Conservation (phyloP, 495 filamentous ascomycete species). For the Daldinia bambusicola region DNA sequence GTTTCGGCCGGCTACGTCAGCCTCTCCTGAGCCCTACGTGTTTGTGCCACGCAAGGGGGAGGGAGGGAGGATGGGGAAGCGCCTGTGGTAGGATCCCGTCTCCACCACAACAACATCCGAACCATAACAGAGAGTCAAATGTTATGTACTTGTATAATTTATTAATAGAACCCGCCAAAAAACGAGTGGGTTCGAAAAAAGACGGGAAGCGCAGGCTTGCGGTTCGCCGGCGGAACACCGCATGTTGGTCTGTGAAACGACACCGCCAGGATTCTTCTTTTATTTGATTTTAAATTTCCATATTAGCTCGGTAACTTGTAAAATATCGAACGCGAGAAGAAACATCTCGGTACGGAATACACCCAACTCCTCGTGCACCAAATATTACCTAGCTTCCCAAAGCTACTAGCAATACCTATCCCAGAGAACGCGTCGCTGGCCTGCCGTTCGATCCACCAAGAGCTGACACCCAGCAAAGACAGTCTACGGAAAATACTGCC, state of each 20-base stretch:
- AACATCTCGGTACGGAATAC: background rate
- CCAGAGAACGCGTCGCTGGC: background rate
- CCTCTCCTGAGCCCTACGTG: background rate
- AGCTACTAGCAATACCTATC: background rate
- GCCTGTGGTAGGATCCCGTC: background rate
- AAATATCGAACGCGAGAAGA: background rate
- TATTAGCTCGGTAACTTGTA: background rate
- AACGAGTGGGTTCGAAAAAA: background rate
- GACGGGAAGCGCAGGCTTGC: background rate
- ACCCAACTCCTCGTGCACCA: background rate
- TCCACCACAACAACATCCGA: background rate
- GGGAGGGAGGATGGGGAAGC: background rate
- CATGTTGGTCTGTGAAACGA: background rate
- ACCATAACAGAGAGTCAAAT: background rate
- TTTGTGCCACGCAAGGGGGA: constrained; percentile 3
- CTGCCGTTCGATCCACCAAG: background rate
- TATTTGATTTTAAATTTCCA: background rate
- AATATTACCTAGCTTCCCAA: background rate
- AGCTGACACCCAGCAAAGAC: background rate
- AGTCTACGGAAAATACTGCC: background rate
- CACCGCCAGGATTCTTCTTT: background rate
- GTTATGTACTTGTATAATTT: background rate
- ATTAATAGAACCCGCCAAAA: constrained; percentile 9
- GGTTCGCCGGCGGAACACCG: background rate
- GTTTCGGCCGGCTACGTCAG: constrained; percentile 11